Base-by-base conservation (phyloP, 768 basidiomycete genomes). In the Agrocybe chaxingu region DNA sequence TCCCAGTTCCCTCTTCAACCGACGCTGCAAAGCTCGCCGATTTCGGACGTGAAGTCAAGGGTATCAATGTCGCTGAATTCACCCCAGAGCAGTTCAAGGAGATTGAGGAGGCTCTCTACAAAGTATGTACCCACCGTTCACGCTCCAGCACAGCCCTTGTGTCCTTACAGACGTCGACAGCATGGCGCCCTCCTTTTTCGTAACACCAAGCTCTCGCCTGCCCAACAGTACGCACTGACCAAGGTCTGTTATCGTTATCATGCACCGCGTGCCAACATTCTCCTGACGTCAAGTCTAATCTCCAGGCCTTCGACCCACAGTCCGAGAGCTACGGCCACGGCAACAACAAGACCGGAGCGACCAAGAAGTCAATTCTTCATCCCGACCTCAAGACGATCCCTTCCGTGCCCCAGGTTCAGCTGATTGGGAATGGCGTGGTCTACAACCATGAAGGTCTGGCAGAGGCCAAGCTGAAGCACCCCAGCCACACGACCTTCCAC, bases 351-450 rank as follows among this genome's bases (percentile, higher is more conserved):
- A 91, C 87, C 0, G 79, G 84, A 48, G 69, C 72, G 39, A 82
- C 84, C 16, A 79, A 76, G 59, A 86, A 86, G 61, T 92, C 91
- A 3, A 87, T 94, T 59, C 81, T 93, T 10, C 90, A 92, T 62
- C 89, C 91, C 0, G 89, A 93, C 64, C 80, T 94, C 59, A 95
- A 92, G 75, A 93, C 89, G 35, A 91, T 96, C 53, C 91, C 93
- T 1, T 79, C 85, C 18, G 84, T 88, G 1, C 89, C 90, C 1
- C 89, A 94, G 62, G 93, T 96, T 1, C 93, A 96, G 65, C 82
- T 95, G 47, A 94, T 95, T 62, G 92, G 92, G 7, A 93, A 94
- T 60, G 92, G 93, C 6, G 79, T 70, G 0, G 85, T 92, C 8
- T 84, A 84, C 59, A 70, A 87, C 63, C 85, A 92, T 71, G 87